Evolutionary conservation across 768 basidiomycete species (phyloP), one percentile per base, ranked within the genome.

Genomic region (Royoungia palumana): DNA sequence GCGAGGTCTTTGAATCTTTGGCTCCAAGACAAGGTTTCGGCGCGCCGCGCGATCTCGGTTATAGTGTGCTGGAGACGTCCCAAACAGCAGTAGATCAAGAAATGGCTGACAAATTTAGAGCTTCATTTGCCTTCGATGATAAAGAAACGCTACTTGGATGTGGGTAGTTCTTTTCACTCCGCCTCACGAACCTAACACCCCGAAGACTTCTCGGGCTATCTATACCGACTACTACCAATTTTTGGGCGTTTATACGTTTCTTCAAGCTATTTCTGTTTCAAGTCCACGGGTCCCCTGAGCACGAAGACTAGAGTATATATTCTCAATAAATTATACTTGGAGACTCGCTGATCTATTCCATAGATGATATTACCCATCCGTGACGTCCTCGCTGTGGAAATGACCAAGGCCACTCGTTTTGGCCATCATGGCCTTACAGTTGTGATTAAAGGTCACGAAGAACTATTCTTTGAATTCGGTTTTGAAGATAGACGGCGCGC

Each of bases 291-390:
- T 5, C 80, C 88, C 25, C 64, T 95, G 41, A 80, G 87, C 45
- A 74, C 79, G 37, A 88, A 85, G 64, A 97, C 93, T 12, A 81
- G 83, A 73, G 95, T 92, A 58, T 92, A 58, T 57, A 84, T 65
- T 45, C 25, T 25, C n/a, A 50, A n/a, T 22, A 25, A 25, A 41
- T 35, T 13, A n/a, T 38, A 30, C 11, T 35, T 46, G 34, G 36
- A 50, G 42, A 21, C 35, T 21, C 37, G 39, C 19, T 54, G 24
- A 52, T 11, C 53, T 16, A 16, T 25, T 41, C 40, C 5, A 39
- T 57, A 98, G 94, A 98, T 99, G 95, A 83, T 95, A 19, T 73
- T 99, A 24, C 95, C 95, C 12, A 82, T 96, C 47, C 80, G 81
- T 36, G 95, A 98, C 67, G 81, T 98, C 34, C 73, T 98, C 35